Conservation (phyloP, 352 stramenopile species). For the Thalassiosira mediterranea region DNA sequence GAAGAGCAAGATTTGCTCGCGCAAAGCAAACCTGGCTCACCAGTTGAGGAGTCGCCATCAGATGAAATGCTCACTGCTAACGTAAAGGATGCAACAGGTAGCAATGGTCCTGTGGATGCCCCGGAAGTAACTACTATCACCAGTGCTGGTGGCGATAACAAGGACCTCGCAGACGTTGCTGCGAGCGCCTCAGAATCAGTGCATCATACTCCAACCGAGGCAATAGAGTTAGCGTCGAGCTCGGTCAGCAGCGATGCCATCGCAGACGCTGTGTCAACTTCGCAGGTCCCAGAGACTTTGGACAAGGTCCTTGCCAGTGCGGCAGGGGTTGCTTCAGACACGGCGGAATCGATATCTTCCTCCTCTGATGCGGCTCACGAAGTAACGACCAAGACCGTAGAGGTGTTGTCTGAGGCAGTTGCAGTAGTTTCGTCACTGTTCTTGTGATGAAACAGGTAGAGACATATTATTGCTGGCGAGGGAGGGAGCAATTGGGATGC, state of each 20-base stretch:
- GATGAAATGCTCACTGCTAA: not conserved
- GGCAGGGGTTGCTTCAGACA: conserved; percentile 3
- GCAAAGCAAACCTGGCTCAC: too few relatives aligned
- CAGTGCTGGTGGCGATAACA: not conserved
- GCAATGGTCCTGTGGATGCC: not conserved
- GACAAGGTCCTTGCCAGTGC: conserved; percentile 6
- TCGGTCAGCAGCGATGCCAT: not conserved
- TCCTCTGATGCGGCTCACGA: conserved; percentile 7
- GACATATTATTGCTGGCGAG: too few relatives aligned
- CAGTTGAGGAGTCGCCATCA: not conserved
- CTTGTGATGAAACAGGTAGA: too few relatives aligned
- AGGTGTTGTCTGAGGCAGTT: conserved; percentile 4
- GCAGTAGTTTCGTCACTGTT: conserved; percentile 6
- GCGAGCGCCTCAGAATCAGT: conserved; percentile 1
- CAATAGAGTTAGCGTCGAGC: not conserved
- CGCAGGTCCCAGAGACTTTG: not conserved
- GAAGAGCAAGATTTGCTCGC: not conserved
- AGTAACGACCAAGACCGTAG: not conserved
- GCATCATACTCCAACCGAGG: conserved; percentile 1
- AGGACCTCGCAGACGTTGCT: not conserved
- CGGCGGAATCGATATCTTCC: conserved; percentile 6
- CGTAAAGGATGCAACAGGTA: not conserved
- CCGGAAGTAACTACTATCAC: not conserved
- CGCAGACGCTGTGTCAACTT: conserved; percentile 3
- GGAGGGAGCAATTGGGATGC: too few relatives aligned